Evolutionary conservation across 768 basidiomycete genomes (phyloP), one percentile per base, ranked within the genome.

Genomic region (Boletus rex-veris): DNA sequence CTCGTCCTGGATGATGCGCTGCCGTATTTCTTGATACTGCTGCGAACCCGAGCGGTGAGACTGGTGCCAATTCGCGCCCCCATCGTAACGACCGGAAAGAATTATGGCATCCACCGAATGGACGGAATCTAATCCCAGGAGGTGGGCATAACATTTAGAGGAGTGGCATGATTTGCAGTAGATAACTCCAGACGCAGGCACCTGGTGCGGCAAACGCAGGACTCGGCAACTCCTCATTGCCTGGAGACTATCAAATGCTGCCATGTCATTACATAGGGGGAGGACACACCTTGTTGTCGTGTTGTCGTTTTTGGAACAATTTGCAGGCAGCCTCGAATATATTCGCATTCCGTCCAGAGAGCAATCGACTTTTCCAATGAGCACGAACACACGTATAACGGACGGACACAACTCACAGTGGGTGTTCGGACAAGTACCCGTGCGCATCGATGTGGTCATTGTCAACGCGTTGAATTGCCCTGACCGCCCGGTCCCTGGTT

Each of bases 401-500:
- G 48, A 57, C 10, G 26, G 15, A 21, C 26, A 40, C 28, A 21
- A 63, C 71, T 61, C 43, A 70, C 68, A 35, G 42, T 48, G 63
- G 60, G 19, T 59, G 38, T 36, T 61, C 57, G 12, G 53, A 54
- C 14, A 71, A 44, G 41, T 45, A 57, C 4, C 55, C 58, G 33
- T 50, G 30, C 15, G 41, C 49, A 44, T 48, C 51, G 11, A 16
- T 39, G n/a, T 60, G 59, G 24, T 48, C 45, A 4, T 36, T 40
- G 39, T 63, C 54, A 11, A 61, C 48, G 31, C 35, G 51, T 38
- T 58, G 55, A 28, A 77, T 62, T 16, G 61, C 67, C 15, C 48
- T 58, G 19, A 70, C 66, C 5, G 75, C 78, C 7, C 58, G 63
- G 51, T 78, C 74, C 36, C 82, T 76, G 42, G 71, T 70, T 19